Evolutionary conservation across 139 green algal species (phyloP).

Genomic region (Chlamydomonas asymmetrica): DNA sequence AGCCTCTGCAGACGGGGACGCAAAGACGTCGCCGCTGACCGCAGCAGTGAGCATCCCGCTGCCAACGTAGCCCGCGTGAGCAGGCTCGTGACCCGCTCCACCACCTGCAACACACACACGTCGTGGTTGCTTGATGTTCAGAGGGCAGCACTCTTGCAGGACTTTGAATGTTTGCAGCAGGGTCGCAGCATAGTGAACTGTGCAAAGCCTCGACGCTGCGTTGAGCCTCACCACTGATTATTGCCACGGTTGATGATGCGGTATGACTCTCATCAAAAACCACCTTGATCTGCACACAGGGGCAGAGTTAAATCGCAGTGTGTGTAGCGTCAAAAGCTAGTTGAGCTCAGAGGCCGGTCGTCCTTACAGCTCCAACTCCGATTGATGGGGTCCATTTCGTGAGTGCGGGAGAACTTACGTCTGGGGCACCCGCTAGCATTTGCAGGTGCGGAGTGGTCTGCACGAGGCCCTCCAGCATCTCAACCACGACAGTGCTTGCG

Average conservation of each 20-base stretch:
- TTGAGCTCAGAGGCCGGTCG: background rate
- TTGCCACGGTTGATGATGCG: conserved; percentile 28
- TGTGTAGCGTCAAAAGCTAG: no score
- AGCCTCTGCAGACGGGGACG: conserved; percentile 71
- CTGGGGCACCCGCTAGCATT: conserved; percentile 31
- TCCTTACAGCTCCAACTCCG: background rate
- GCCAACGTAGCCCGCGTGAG: conserved; percentile 81
- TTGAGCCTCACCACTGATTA: conserved; percentile 6
- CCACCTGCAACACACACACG: conserved; percentile 46
- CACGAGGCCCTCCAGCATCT: conserved; percentile 24
- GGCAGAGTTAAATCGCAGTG: background rate
- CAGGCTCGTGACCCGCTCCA: conserved; percentile 88
- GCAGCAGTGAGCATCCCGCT: conserved; percentile 86
- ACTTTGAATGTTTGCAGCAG: background rate
- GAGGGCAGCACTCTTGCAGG: background rate
- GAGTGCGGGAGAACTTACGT: conserved; percentile 18
- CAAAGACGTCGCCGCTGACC: conserved; percentile 89
- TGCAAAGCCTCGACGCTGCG: background rate
- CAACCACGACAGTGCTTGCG: conserved; percentile 8
- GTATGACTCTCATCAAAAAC: no score
- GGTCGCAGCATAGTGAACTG: background rate
- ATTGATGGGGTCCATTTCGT: background rate
- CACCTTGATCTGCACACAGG: conserved; percentile 37
- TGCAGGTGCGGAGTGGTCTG: conserved; percentile 25
- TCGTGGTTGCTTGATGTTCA: background rate